Evolutionary conservation across 305 asterid genomes (phyloP), one percentile per base, ranked within the genome.

Genomic region (Ilex paraguariensis): DNA sequence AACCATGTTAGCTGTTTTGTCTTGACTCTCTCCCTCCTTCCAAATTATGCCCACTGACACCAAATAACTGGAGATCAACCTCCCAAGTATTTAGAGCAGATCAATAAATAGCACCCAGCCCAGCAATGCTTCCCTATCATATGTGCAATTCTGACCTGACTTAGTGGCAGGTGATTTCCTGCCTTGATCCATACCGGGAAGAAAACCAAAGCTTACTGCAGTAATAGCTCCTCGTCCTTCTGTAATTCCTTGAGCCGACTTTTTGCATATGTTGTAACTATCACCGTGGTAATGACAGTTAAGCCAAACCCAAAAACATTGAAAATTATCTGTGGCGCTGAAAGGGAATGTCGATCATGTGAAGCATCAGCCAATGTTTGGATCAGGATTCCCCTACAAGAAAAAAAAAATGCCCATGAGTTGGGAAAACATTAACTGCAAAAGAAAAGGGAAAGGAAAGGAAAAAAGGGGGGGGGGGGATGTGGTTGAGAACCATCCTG

Each of bases 331-430:
- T 86, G 86, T 14, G 79, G 58, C 45, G 66, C 75, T 9, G 95
- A 73, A 30, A 89, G 69, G 17, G 77, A 61, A 13, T 62, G 76
- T 62, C 62, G 65, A 33, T 83, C 88, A 30, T 73, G 68, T 13
- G 97, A 87, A 54, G 91, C 97, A 72, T 87, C 72, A 1, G 91
- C 97, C 70, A 90, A 72, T 3, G 97, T 82, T 74, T 74, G 80
- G 30, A 90, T 85, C 69, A 90, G 74, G 60, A 81, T 81, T 56
- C 97, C 91, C 66, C 95, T 84, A 64, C 80, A 79, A 28, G 58
- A 56, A 53, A 61, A 59, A 61, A 13, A 70, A 50, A 69, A 63
- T 56, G 54, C 59, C 60, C 39, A 59, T 50, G 14, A 62, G 56
- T 66, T 31, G 30, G 30, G 39, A 31, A 36, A 30, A 61, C 42